Base-by-base conservation (phyloP, 257 asterid genomes). In the Solanum pimpinellifolium region DNA sequence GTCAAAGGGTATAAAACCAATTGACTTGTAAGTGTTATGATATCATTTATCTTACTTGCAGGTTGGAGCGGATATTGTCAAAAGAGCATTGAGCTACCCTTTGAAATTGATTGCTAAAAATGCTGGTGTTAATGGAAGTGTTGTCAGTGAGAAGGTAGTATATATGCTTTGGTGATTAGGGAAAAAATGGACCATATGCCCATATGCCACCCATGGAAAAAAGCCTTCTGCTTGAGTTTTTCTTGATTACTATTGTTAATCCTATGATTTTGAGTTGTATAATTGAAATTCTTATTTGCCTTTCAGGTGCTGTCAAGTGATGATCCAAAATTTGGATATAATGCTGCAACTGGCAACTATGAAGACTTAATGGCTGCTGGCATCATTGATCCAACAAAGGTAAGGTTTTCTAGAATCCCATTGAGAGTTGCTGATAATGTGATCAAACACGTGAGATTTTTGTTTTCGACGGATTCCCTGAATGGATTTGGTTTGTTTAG, bases 311-410 rank as follows among this genome's bases (percentile, higher is more conserved):
- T 97, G 27, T 90, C 99, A n/a, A 95, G 94, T 88, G 99, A 95
- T 82, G 89, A 97, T 83, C 90, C 93, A 3, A 95, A 87, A 78
- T 97, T 90, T 81, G 99, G 99, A 52, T 97, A 94, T 91, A 97
- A 95, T 88, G 99, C 99, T 3, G 99, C 99, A 5, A 94, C 99
- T 33, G 99, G 99, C 86, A 90, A 92, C 68, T 97, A 95, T 74
- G 99, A 97, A 91, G 99, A 97, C 90, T 92, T 95, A 82, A 95
- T 95, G 99, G 94, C 99, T 42, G 99, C 99, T 44, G 99, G 99
- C 85, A 97, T 97, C 2, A 97, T 97, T 52, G 99, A 97, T 89
- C 99, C 99, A 44, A 97, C 99, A 9, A 97, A 97, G 98, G 99
- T 96, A 21, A 88, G 85, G 52, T 49, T 42, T 23, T 88, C 42